Conservation (phyloP, 495 filamentous ascomycete species). For the Aspergillus mulundensis region DNA sequence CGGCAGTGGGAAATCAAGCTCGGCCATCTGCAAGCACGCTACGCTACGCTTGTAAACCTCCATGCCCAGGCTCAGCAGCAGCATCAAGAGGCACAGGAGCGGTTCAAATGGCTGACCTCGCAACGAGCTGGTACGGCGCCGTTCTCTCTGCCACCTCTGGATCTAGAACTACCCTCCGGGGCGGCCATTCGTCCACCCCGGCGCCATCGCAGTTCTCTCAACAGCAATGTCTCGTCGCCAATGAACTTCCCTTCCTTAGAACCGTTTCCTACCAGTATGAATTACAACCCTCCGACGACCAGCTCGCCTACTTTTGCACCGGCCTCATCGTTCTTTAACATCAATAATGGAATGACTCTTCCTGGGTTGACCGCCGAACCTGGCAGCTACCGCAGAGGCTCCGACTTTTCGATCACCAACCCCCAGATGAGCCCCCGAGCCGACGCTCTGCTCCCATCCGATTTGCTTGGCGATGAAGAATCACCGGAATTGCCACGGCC, state of each 20-base stretch:
- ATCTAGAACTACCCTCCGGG: conserved; percentile 37
- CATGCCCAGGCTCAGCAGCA: conserved; percentile 48
- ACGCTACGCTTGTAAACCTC: conserved; percentile 45
- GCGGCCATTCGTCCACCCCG: conserved; percentile 44
- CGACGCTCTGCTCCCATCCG: conserved; percentile 70
- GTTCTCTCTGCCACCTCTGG: conserved; percentile 42
- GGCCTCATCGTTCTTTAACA: conserved; percentile 53
- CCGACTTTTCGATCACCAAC: conserved; percentile 50
- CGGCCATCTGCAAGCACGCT: conserved; percentile 46
- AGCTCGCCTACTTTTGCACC: conserved; percentile 48
- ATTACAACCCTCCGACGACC: conserved; percentile 42
- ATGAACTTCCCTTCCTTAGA: conserved; percentile 41
- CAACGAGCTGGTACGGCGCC: conserved; percentile 41
- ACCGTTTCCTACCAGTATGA: conserved; percentile 34
- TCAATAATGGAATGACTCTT: conserved; percentile 54
- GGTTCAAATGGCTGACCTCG: conserved; percentile 45
- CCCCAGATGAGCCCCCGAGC: conserved; percentile 81
- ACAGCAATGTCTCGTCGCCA: conserved; percentile 47
- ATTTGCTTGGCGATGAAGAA: conserved; percentile 76
- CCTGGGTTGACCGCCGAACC: conserved; percentile 35
- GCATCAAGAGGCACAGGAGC: conserved; percentile 51
- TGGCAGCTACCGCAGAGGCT: conserved; percentile 38
- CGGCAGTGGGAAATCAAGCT: conserved; percentile 51
- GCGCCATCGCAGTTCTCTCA: conserved; percentile 46
- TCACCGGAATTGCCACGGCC: conserved; percentile 48